Percentiles rank a stretch among this genome's conserved stretches.
Conservation (phyloP, 805 yeast genomes). For the Yamadazyma scolyti region DNA sequence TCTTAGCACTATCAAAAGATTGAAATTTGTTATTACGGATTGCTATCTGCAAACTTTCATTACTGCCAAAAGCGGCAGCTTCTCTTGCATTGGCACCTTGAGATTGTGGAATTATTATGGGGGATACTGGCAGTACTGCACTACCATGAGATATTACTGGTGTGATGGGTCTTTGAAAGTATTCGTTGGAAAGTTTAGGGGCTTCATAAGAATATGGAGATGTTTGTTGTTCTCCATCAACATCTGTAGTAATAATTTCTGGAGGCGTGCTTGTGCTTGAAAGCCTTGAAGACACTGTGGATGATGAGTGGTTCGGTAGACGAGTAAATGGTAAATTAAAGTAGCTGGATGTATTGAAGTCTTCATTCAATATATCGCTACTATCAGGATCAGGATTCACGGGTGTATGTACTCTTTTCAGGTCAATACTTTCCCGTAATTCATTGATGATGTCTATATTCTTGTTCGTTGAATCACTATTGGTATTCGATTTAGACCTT, state of each 20-base stretch:
- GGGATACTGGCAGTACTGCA: constrained; percentile 13
- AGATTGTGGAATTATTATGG: constrained; percentile 25
- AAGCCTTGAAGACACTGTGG: no score
- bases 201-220: background rate
- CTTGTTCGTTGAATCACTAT: constrained; percentile 25
- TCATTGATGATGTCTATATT: constrained; percentile 18
- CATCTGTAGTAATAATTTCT: constrained; percentile 8
- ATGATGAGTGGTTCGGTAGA: no score
- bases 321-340: no score
- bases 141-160: constrained; percentile 9
- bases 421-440: constrained; percentile 35
- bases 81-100: constrained; percentile 26
- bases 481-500: constrained; percentile 11
- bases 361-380: no score
- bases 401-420: constrained; percentile 22
- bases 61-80: constrained; percentile 17
- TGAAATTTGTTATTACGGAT: constrained; percentile 5
- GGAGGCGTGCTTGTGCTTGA: no score
- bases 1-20: constrained; percentile 10
- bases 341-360: no score
- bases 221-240: constrained; percentile 2
- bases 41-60: constrained; percentile 13
- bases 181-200: constrained; percentile 1
- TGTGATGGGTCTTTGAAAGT: constrained; percentile 6
- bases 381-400: no score